phyloP scores from a whole-genome alignment of 805 yeast genomes.

The Ogataea nakhonphanomensis region DNA sequence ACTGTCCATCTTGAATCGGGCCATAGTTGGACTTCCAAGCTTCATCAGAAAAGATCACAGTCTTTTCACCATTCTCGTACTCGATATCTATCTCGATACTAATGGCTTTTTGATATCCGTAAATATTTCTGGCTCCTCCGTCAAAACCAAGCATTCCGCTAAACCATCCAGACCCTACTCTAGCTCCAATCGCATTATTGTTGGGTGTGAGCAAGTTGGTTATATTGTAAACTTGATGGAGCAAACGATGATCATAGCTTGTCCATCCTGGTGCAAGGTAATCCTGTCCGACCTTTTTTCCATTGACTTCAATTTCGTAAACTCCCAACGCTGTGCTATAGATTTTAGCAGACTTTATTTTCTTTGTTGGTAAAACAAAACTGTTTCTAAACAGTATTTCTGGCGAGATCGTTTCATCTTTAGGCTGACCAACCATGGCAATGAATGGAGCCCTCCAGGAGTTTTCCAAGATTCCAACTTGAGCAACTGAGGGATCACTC shows the following conservation, averaged over 20 bases:
- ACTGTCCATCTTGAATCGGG: constrained; percentile 20
- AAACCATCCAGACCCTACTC: constrained; percentile 29
- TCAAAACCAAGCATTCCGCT: constrained; percentile 26
- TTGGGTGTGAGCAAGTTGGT: constrained; percentile 8
- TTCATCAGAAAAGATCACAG: constrained; percentile 17
- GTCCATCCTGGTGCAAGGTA: constrained; percentile 29
- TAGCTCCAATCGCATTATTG: constrained; percentile 19
- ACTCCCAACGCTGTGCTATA: constrained; percentile 25
- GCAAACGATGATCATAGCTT: constrained; percentile 21
- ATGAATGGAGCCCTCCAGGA: constrained; percentile 12
- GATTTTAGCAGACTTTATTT: constrained; percentile 9
- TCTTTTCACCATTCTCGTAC: constrained; percentile 16
- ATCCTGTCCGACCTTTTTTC: constrained; percentile 18
- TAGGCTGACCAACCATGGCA: constrained; percentile 7
- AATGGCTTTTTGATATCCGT: constrained; percentile 20
- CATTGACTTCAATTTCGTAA: constrained; percentile 25
- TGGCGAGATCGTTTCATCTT: constrained; percentile 5
- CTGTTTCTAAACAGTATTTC: constrained; percentile 12
- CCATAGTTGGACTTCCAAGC: constrained; percentile 21
- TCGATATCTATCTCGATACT: constrained; percentile 18
- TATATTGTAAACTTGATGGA: constrained; percentile 24
- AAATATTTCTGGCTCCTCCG: constrained; percentile 23
- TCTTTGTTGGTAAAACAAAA: constrained; percentile 1
- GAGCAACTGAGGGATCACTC: constrained; percentile 4
- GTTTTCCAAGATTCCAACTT: constrained; percentile 8